Evolutionary conservation across 2,329 filamentous ascomycete genomes (phyloP), one percentile per base, ranked within the genome.

Genomic region (Fusarium paranaense): DNA sequence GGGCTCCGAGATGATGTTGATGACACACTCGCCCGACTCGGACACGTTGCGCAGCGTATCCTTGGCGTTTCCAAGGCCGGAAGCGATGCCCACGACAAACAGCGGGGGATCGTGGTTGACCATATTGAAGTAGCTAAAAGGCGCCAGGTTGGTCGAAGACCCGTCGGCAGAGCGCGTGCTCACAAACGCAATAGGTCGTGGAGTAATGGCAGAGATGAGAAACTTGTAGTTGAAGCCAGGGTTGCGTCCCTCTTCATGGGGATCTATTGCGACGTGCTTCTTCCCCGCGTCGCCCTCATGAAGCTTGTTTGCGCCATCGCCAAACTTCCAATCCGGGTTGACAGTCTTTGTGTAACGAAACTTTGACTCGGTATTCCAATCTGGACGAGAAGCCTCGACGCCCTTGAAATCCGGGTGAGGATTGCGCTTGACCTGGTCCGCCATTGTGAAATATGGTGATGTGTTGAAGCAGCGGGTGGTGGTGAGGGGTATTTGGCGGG

Each of bases 1-100:
- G 80, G 92, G 89, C 84, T 98, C 95, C 10, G 89, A 91, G 79
- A 98, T 94, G 79, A 98, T 94, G 84, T 97, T 98, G 85, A 98
- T 92, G 67, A 91, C 90, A 83, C 94, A 96, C 85, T 98, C 94
- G 54, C 88, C 85, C 0, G 89, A 91, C 40, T 93, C 93, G 10
- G 88, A 78, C 66, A 98, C 84, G 81, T 97, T 97, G 77, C 86
- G 87, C 63, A 97, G 85, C 40, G 93, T 92, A 82, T 98, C 95
- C 83, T 98, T 98, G 22, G 92, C 90, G 5, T 85, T 82, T 6
- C 81, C 82, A 8, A 87, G 75, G 5, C 83, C 70, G 18, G 82
- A 81, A 6, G 86, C 78, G 79, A 90, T 86, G 50, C 90, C 88
- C 32, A 91, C 85, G 10, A 90, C 88, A 82, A 98, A 97, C 50